These are phyloP conservation scores for Oxytropis ochrocephala DNA, from an alignment of 306 rosid genomes.

Conservation along the genomic window DNA sequence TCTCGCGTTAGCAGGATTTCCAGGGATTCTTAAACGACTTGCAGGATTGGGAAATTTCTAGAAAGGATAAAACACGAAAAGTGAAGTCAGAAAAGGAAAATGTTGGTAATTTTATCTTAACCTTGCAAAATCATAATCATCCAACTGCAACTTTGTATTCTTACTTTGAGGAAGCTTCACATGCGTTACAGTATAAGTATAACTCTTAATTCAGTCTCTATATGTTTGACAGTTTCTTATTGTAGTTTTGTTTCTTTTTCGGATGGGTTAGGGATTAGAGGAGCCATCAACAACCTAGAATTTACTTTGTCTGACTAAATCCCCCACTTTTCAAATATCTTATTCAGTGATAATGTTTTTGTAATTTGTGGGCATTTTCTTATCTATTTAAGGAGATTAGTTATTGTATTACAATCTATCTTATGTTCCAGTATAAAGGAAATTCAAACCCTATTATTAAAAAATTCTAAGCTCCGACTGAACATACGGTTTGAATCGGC, in stretches of 20 bases:
- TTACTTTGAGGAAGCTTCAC: background rate
- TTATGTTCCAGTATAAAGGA: background rate
- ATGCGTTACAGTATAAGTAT: background rate
- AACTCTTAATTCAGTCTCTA: background rate
- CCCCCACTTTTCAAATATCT: background rate
- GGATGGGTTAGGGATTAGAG: background rate
- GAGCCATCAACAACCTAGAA: background rate
- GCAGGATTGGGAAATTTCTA: conserved; percentile 95
- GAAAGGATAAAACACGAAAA: conserved; percentile 50
- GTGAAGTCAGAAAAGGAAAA: conserved; percentile 41
- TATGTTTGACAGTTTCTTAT: background rate
- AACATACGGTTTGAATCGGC: background rate
- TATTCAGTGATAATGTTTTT: background rate
- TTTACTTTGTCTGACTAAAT: background rate
- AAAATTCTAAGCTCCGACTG: background rate
- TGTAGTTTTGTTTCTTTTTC: background rate
- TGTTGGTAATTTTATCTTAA: conserved; percentile 35
- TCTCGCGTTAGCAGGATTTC: conserved; percentile 51
- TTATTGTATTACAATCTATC: background rate
- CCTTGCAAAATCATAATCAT: background rate
- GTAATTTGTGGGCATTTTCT: background rate
- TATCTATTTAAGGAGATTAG: background rate
- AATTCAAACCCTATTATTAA: background rate
- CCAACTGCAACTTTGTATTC: background rate
- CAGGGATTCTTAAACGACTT: conserved; percentile 88